Base-by-base conservation (phyloP, 768 basidiomycete species). In the Lentinus tigrinus region DNA sequence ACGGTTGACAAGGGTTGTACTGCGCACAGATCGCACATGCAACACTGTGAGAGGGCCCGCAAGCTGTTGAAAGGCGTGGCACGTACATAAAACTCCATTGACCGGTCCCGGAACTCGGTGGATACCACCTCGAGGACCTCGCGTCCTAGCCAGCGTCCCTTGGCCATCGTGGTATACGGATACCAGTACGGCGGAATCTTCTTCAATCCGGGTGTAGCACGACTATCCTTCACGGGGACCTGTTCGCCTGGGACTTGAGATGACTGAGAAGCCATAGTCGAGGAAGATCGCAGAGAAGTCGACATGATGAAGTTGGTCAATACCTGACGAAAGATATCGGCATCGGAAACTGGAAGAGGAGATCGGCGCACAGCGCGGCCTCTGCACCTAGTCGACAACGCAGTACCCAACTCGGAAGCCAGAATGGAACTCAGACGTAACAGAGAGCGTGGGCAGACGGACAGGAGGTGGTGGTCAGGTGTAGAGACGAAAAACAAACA, bases 61-160 rank as follows among this genome's bases (percentile, higher is more conserved):
- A 37, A 23, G 28, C 34, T 4, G 17, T 19, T 24, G 8, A 10
- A 24, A 36, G 5, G 13, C 47, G 36, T 31, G 55, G 42, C 38
- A 82, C 93, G 69, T 73, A 95, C 94, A 79, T 98, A 97, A 71
- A 95, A 98, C 66, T 98, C 95, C 80, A 95, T 88, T 14, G 89
- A 92, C 48, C 95, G 81, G 76, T 97, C 95, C 52, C 95, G 79
- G 69, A 96, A 98, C 71, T 98, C 95, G 0, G 94, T 95, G 0
- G 91, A 93, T 16, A 98, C 88, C 38, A 97, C 87, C 72, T 98
- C 95, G 23, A 98, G 73, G 37, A 97, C 79, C 70, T 94, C 89
- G 47, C 95, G 78, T 34, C 89, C 87, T 37, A 93, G 78, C 94
- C 95, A 97, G 27, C 95, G 82, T 51, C 86, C 82, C 71, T 98